Evolutionary conservation across 2,329 filamentous ascomycete genomes (phyloP).

Genomic region (Fusarium abutilonis): DNA sequence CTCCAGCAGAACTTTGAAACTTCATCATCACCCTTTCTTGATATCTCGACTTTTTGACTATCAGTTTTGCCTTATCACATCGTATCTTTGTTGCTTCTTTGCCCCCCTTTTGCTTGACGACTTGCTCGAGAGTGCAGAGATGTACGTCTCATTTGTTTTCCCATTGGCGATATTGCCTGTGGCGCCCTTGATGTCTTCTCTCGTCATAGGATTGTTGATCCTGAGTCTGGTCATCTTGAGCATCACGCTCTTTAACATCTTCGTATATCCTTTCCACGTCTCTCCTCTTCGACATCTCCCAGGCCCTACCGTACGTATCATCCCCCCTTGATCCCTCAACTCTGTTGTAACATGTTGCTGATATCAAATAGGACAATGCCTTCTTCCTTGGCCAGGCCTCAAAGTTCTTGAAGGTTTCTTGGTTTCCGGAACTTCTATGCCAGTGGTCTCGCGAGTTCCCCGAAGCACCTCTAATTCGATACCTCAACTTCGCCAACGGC

Average conservation of each 20-base stretch:
- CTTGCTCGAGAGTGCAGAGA: constrained; percentile 1
- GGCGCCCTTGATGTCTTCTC: neutral
- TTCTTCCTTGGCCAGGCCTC: constrained; percentile 55
- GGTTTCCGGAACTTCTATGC: constrained; percentile 46
- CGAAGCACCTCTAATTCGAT: constrained; percentile 45
- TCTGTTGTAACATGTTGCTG: neutral
- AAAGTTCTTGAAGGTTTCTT: constrained; percentile 45
- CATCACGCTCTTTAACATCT: constrained; percentile 34
- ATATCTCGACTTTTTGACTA: neutral
- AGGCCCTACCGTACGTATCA: constrained; percentile 52
- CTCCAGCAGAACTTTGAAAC: neutral
- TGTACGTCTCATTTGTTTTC: neutral
- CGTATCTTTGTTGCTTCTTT: constrained; percentile 2
- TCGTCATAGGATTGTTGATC: neutral
- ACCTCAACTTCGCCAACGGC: constrained; percentile 42
- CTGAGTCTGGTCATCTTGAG: constrained; percentile 1
- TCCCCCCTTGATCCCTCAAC: neutral
- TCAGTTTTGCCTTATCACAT: neutral
- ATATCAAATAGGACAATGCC: constrained; percentile 48
- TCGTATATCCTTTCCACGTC: constrained; percentile 56
- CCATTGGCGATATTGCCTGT: constrained; percentile 2
- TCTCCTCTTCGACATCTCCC: constrained; percentile 58
- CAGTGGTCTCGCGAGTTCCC: constrained; percentile 45
- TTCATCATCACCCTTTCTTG: neutral
- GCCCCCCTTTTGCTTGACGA: neutral